phyloP scores from a whole-genome alignment of 805 yeast genomes.

The Kodamaea neixiangensis region DNA sequence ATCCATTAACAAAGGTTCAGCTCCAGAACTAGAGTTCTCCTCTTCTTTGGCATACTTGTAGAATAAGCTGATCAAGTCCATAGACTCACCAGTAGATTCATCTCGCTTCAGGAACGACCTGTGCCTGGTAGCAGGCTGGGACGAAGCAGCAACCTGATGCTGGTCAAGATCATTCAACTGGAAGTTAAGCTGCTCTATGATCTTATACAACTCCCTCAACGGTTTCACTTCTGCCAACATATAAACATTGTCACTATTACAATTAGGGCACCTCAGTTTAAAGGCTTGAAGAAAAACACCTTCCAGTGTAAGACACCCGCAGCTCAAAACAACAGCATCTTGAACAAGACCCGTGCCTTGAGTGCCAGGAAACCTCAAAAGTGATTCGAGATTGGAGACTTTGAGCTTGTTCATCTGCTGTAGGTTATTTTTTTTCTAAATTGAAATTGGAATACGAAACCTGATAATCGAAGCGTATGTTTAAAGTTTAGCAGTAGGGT shows the following conservation, averaged over 20 bases:
- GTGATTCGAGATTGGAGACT: constrained; percentile 24
- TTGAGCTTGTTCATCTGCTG: constrained; percentile 18
- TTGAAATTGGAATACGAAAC: neutral
- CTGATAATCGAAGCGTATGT: neutral
- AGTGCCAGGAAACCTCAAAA: constrained; percentile 27
- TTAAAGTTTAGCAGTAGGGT: too few relatives aligned
- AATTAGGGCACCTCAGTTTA: constrained; percentile 10
- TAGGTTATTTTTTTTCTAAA: constrained; percentile 6
- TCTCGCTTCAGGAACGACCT: constrained; percentile 5
- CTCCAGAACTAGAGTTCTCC: constrained; percentile 6
- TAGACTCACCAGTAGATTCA: constrained; percentile 12
- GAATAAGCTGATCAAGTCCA: constrained; percentile 38
- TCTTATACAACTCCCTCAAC: constrained; percentile 32
- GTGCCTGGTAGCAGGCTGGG: neutral
- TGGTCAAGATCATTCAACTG: constrained; percentile 8
- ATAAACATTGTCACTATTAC: constrained; percentile 14
- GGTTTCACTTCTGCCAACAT: constrained; percentile 33
- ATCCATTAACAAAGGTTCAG: neutral
- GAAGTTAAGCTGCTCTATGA: constrained; percentile 22
- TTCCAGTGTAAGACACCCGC: constrained; percentile 45
- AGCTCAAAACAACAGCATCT: constrained; percentile 39
- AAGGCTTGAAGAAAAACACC: constrained; percentile 18
- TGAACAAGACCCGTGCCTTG: constrained; percentile 18
- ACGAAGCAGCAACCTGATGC: constrained; percentile 3
- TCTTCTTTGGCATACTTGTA: constrained; percentile 45